These are phyloP conservation scores for Trametes cinnabarina DNA, from an alignment of 768 basidiomycete species.

Conservation along the genomic window DNA sequence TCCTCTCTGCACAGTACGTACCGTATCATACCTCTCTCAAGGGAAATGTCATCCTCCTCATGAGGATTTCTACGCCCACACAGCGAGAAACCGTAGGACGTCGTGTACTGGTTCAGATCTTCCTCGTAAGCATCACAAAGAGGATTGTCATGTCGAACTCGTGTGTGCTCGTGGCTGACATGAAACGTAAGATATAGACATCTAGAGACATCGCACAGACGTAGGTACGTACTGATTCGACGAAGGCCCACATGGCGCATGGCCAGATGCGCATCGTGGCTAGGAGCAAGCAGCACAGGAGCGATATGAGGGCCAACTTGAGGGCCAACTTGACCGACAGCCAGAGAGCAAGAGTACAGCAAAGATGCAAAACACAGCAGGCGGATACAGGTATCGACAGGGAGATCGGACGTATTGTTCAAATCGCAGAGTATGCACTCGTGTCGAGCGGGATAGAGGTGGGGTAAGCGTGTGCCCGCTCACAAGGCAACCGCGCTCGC, in stretches of 20 bases:
- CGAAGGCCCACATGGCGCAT: not conserved
- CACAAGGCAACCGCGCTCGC: no score
- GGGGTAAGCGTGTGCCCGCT: no score
- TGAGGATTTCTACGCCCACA: no score
- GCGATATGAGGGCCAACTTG: not conserved
- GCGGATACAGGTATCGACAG: not conserved
- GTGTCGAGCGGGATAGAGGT: no score
- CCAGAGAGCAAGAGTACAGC: slow-evolving; percentile 13
- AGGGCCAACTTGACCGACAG: not conserved
- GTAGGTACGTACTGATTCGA: not conserved
- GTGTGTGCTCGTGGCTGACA: not conserved
- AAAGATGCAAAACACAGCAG: slow-evolving; percentile 6
- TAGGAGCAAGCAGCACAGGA: not conserved
- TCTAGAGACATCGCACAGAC: slow-evolving; percentile 5
- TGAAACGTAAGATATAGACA: not conserved
- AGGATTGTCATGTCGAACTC: not conserved
- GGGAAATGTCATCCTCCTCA: no score
- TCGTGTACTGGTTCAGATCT: no score
- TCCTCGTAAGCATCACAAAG: no score
- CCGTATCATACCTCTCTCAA: not conserved
- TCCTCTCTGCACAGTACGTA: slow-evolving; percentile 4
- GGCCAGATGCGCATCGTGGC: slow-evolving; percentile 2
- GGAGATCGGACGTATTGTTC: not conserved
- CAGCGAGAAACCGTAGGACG: no score
- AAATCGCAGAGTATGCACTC: no score